phyloP scores from a whole-genome alignment of 306 rosid species.

The Quercus robur region DNA sequence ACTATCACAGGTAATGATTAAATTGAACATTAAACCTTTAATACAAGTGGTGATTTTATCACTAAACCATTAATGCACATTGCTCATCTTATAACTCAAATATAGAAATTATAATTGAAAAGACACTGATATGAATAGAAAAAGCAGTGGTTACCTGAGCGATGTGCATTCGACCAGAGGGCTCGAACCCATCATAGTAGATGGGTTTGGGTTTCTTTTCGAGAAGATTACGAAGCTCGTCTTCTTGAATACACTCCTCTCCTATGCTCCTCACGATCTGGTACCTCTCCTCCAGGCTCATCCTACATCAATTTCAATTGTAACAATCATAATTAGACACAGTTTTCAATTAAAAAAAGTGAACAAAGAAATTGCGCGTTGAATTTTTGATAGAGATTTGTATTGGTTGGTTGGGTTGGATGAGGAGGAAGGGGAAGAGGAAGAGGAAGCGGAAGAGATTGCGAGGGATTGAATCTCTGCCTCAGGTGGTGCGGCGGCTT shows the following conservation, averaged over 20 bases:
- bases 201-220: slow-evolving; percentile 62
- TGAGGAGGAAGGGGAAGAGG: slow-evolving; percentile 15
- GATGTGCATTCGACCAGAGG: slow-evolving; percentile 94
- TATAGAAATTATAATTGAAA: too few species aligned
- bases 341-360: neutral
- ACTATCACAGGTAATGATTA: too few species aligned
- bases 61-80: too few species aligned
- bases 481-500: slow-evolving; percentile 4
- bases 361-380: neutral
- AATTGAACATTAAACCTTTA: too few species aligned
- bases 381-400: neutral
- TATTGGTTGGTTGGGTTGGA: slow-evolving; percentile 34
- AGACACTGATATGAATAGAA: neutral
- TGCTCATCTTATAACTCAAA: too few species aligned
- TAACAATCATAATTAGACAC: neutral
- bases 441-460: slow-evolving; percentile 15
- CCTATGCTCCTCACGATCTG: slow-evolving; percentile 65
- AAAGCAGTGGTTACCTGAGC: slow-evolving; percentile 59
- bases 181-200: slow-evolving; percentile 91
- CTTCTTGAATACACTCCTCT: slow-evolving; percentile 87
- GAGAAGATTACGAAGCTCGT: slow-evolving; percentile 67
- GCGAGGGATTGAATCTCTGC: slow-evolving; percentile 41
- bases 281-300: slow-evolving; percentile 54
- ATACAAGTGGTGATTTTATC: too few species aligned
- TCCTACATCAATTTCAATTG: slow-evolving; percentile 12